Conservation (phyloP, 345 rosid genomes). For the Hibiscus syriacus region DNA sequence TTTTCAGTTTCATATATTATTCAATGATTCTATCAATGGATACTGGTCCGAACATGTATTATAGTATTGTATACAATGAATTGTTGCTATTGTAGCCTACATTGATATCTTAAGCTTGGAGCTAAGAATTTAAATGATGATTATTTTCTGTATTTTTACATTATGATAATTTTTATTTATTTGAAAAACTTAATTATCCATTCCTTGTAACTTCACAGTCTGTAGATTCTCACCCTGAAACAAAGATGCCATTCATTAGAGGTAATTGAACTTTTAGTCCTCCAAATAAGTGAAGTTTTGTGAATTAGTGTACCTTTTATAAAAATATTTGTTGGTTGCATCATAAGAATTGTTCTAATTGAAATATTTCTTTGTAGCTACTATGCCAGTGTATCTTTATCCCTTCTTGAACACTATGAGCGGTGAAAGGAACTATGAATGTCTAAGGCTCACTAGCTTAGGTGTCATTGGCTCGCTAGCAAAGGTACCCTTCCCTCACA, state of each 20-base stretch:
- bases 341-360: slow-evolving; percentile 6
- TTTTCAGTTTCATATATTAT: background rate
- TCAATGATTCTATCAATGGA: background rate
- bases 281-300: too few relatives aligned
- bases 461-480: slow-evolving; percentile 54
- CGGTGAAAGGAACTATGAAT: slow-evolving; percentile 34
- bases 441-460: slow-evolving; percentile 47
- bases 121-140: background rate
- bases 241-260: slow-evolving; percentile 28
- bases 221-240: slow-evolving; percentile 46
- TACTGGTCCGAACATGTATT: too few relatives aligned
- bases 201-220: slow-evolving; percentile 23
- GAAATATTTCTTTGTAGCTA: slow-evolving; percentile 30
- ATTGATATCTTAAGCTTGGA: background rate
- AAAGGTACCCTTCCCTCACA: slow-evolving; percentile 30
- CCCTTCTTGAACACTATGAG: slow-evolving; percentile 34
- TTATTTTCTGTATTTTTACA: background rate
- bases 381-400: slow-evolving; percentile 36
- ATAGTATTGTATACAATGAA: background rate
- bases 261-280: slow-evolving; percentile 26
- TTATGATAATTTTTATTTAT: background rate
- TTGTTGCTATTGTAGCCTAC: background rate
- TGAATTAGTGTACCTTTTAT: too few relatives aligned
- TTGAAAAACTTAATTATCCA: background rate
- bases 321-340: background rate